Conservation (phyloP, 495 filamentous ascomycete genomes). For the Neurospora sp. region DNA sequence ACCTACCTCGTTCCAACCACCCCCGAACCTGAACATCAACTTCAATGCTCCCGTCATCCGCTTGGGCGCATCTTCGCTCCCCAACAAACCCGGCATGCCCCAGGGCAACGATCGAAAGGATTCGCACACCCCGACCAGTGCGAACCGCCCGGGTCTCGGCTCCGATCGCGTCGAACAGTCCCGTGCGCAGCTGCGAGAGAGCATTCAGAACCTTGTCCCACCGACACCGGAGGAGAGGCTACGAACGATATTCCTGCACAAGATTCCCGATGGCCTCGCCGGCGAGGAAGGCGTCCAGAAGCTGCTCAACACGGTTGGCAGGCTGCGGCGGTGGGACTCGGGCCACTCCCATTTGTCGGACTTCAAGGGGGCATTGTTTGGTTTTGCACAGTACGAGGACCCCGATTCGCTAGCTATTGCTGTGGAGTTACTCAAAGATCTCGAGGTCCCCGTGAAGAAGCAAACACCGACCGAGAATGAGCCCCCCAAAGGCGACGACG, state of each 20-base stretch:
- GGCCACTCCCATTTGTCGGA: conserved; percentile 55
- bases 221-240: conserved; percentile 85
- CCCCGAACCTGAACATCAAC: conserved; percentile 93
- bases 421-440: conserved; percentile 73
- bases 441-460: conserved; percentile 76
- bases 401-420: conserved; percentile 78
- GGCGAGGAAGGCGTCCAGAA: conserved; percentile 77
- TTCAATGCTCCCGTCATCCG: conserved; percentile 96
- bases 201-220: conserved; percentile 67
- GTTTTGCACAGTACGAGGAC: conserved; percentile 96
- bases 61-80: conserved; percentile 60
- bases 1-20: conserved; percentile 78
- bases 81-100: conserved; percentile 49
- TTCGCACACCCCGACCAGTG: conserved; percentile 28
- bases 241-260: conserved; percentile 81
- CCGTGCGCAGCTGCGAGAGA: conserved; percentile 60
- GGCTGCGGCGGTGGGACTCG: conserved; percentile 69
- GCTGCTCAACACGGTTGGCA: conserved; percentile 68
- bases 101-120: conserved; percentile 35
- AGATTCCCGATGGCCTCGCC: conserved; percentile 66
- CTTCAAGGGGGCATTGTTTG: conserved; percentile 78
- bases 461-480: conserved; percentile 41
- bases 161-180: conserved; percentile 54
- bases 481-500: conserved; percentile 33
- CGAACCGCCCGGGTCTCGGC: conserved; percentile 60